A percentile compares a stretch with the other conserved stretches of the same genome.
Conservation (phyloP, 371 early-diverging fungal species). For the Mortierella sp. region DNA sequence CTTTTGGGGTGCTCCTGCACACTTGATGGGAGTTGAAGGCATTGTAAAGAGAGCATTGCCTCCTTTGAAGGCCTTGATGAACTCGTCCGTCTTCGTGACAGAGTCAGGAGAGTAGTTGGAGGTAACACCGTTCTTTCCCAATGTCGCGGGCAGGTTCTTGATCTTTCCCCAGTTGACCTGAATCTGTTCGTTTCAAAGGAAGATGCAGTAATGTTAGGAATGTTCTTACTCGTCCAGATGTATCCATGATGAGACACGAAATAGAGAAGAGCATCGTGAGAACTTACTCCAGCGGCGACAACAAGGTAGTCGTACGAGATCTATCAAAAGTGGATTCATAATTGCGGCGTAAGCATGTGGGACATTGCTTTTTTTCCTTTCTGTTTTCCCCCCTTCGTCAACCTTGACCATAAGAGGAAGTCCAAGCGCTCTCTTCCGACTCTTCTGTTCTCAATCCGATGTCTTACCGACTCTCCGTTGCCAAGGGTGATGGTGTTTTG, state of each 20-base stretch:
- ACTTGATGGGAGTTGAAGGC: conserved; percentile 90
- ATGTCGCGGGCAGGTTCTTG: conserved; percentile 77
- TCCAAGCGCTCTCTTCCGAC: neutral
- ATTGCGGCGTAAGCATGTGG: neutral
- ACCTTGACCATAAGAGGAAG: conserved; percentile 2
- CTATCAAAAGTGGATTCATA: conserved; percentile 13
- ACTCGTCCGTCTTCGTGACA: conserved; percentile 81
- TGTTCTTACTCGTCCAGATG: neutral
- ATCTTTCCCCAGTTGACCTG: conserved; percentile 82
- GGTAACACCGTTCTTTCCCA: conserved; percentile 86
- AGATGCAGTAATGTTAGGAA: neutral
- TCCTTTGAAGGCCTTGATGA: conserved; percentile 77
- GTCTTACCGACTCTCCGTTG: conserved; percentile 69
- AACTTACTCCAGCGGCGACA: conserved; percentile 81
- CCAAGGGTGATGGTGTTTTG: conserved; percentile 72
- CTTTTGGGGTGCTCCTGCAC: conserved; percentile 94
- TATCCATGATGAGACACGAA: neutral
- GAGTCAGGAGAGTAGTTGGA: conserved; percentile 83
- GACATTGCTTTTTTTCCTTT: neutral
- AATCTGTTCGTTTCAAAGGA: conserved; percentile 53
- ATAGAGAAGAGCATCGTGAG: neutral
- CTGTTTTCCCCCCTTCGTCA: neutral
- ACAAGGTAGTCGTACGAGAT: conserved; percentile 87
- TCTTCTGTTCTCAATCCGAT: neutral
- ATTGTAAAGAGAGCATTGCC: conserved; percentile 92